Evolutionary conservation across 73 alveolate species (phyloP).

Genomic region (Stentor coeruleus): DNA sequence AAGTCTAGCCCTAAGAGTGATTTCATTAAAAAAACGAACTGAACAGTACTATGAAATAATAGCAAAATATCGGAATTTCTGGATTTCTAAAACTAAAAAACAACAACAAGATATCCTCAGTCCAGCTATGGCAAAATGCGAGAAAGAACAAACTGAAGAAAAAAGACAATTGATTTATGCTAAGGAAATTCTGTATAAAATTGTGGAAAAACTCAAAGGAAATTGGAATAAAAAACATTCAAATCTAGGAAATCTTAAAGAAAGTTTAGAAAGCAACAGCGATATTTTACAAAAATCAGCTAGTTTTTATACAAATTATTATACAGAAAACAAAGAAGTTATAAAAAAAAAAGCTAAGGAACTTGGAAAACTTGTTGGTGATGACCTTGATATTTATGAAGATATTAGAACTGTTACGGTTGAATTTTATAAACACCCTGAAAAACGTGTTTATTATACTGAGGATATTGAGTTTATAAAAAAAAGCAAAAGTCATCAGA

Average conservation of each 20-base stretch:
- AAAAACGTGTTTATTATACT: not conserved
- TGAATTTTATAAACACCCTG: not conserved
- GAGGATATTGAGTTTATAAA: not conserved
- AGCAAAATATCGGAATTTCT: not conserved
- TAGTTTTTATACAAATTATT: too few relatives aligned
- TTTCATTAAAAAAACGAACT: not conserved
- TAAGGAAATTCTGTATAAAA: not conserved
- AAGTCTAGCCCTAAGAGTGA: not conserved
- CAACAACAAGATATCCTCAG: not conserved
- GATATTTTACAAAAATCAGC: not conserved
- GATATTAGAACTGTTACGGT: not conserved
- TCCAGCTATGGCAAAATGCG: too few relatives aligned
- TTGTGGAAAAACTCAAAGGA: not conserved
- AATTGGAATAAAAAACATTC: not conserved
- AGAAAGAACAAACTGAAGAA: not conserved
- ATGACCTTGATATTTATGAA: not conserved
- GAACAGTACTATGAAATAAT: not conserved
- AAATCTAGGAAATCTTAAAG: not conserved
- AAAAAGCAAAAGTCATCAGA: too few relatives aligned
- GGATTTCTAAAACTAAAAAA: not conserved
- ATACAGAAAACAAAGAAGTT: not conserved
- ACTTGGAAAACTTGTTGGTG: not conserved
- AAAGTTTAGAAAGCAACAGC: not conserved
- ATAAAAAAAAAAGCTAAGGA: not conserved
- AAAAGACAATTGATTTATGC: not conserved